A percentile compares a stretch with the other conserved stretches of the same genome.
These are phyloP conservation scores for Penicillium cinerascens DNA, from an alignment of 495 filamentous ascomycete species.

Conservation along the genomic window DNA sequence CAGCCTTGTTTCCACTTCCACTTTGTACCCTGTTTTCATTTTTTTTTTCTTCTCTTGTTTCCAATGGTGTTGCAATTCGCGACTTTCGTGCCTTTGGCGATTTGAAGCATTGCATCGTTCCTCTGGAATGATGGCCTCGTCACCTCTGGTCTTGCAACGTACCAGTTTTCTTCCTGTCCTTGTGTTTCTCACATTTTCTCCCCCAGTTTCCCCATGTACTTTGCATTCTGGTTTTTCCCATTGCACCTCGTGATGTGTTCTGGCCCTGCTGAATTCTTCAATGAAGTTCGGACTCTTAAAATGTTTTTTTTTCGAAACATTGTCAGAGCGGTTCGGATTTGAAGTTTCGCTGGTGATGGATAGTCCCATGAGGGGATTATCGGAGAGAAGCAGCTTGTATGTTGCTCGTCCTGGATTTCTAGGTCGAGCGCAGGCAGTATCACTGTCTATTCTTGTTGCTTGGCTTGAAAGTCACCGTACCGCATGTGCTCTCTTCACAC, in stretches of 20 bases:
- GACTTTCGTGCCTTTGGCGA: neutral
- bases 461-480: neutral
- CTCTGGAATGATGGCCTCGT: slow-evolving; percentile 1
- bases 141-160: neutral
- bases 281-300: neutral
- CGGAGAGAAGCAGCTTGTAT: neutral
- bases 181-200: slow-evolving; percentile 27
- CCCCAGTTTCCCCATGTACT: slow-evolving; percentile 5
- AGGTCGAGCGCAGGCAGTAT: neutral
- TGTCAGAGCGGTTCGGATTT: neutral
- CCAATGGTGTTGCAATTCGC: slow-evolving; percentile 5
- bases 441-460: slow-evolving; percentile 1
- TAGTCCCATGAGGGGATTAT: neutral
- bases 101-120: neutral
- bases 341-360: neutral
- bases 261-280: neutral
- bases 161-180: slow-evolving; percentile 19
- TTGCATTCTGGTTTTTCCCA: slow-evolving; percentile 9
- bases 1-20: slow-evolving; percentile 8
- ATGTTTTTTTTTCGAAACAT: neutral
- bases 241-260: slow-evolving; percentile 12
- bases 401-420: neutral
- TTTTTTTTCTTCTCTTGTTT: slow-evolving; percentile 14
- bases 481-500: slow-evolving; percentile 8
- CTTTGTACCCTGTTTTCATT: neutral